Base-by-base conservation (phyloP, 2,329 filamentous ascomycete species). In the Beauveria scarabaeidicola region DNA sequence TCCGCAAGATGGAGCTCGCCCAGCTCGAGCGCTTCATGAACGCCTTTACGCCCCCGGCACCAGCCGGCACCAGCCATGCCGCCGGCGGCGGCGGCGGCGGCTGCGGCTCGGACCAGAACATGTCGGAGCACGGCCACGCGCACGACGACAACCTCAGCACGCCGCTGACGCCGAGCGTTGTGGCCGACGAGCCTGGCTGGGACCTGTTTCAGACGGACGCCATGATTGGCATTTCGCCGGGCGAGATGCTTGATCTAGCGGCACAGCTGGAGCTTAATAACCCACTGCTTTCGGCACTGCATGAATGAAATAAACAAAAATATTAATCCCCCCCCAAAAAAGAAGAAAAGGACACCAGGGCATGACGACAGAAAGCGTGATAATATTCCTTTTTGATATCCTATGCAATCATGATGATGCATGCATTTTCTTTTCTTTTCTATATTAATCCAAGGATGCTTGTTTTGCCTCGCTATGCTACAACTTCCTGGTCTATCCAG, bases 11-110 rank as follows among this genome's bases (percentile, higher is more conserved):
- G 1, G 74, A 75, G 17, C 66, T 75, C 1, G 66, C 65, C n/a
- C 73, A 73, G 44, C 62, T 75, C 3, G 73, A 75, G 43, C 69
- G 71, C 4, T 73, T 71, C 23, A 61, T 74, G 47, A 69, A 69
- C 25, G 71, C 69, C 3, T 61, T 73, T 3, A 63, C 59, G 25
- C 52, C 58, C 10, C 51, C 58, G 11, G 63, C 59, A 19, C 52
- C 58, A 3, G 32, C 58, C 5, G 51, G 52, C 8, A 61, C 62
- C 10, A 61, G 62, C 7, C 59, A 47, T 8, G 54, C 48, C 17
- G 54, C n/a, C 21, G 23, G 8, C 13, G 23, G 17, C 13, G 50
- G 43, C 17, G 58, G 62, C 15, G 59, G 62, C 7, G 58, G 43
- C 9, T 48, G 46, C 27, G 53, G 17, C 36, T 38, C 23, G 10